Evolutionary conservation across 148 eudicot species (phyloP).

Genomic region (Drosera capensis): DNA sequence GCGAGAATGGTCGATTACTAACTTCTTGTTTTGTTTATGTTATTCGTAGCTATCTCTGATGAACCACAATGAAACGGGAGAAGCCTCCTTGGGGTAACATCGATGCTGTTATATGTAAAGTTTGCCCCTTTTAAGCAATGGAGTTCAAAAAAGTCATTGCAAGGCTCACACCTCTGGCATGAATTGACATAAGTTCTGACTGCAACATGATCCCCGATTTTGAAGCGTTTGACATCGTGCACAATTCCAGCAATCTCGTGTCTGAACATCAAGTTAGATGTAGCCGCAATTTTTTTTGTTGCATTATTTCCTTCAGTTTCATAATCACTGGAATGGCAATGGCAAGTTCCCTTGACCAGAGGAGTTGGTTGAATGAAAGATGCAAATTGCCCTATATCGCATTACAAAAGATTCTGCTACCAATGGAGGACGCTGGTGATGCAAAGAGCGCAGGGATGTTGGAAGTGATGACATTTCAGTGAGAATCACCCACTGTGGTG

Average conservation of each 20-base stretch:
- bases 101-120: constrained; percentile 45
- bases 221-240: constrained; percentile 51
- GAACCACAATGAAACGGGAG: constrained; percentile 54
- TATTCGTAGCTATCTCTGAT: constrained; percentile 30
- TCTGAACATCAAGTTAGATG: too few species aligned
- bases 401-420: too few species aligned
- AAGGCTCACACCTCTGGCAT: constrained; percentile 65
- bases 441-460: too few species aligned
- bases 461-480: too few species aligned
- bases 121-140: constrained; percentile 45
- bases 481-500: too few species aligned
- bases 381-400: too few species aligned
- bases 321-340: too few species aligned
- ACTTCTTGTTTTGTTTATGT: neutral
- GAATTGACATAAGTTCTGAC: constrained; percentile 80
- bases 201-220: constrained; percentile 73
- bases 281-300: too few species aligned
- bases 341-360: too few species aligned
- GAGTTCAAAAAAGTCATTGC: constrained; percentile 44
- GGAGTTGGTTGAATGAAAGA: too few species aligned
- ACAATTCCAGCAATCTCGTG: constrained; percentile 90
- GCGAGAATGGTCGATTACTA: neutral
- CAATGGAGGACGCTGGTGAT: too few species aligned
- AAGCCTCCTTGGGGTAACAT: constrained; percentile 70
- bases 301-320: too few species aligned